phyloP scores from a whole-genome alignment of 1,284 basidiomycete species.

The Boletus hoseneyae region DNA sequence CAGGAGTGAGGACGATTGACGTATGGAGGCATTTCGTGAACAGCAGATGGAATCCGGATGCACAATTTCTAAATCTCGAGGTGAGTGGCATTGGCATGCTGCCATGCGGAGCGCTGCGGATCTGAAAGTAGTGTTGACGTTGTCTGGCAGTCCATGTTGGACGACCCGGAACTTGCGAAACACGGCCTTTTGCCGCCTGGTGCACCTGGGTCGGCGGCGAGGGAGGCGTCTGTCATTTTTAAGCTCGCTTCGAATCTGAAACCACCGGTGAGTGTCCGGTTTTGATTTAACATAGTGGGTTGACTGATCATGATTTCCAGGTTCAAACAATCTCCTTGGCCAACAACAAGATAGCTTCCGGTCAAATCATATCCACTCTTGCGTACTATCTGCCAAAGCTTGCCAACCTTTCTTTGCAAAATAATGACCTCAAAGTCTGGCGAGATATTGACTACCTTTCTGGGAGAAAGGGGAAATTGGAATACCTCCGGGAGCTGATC shows the following conservation, averaged over 20 bases:
- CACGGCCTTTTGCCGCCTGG: constrained; percentile 67
- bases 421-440: constrained; percentile 64
- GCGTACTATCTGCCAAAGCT: constrained; percentile 67
- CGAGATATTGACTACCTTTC: constrained; percentile 67
- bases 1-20: constrained; percentile 46
- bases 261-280: constrained; percentile 54
- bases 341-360: constrained; percentile 49
- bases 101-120: constrained; percentile 11
- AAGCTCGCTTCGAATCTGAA: constrained; percentile 78
- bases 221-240: constrained; percentile 78
- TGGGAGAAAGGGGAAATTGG: constrained; percentile 55
- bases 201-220: constrained; percentile 51
- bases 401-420: constrained; percentile 80
- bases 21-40: constrained; percentile 69
- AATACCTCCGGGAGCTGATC: constrained; percentile 71
- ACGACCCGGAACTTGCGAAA: constrained; percentile 70
- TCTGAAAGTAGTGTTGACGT: constrained; percentile 26
- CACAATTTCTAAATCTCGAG: constrained; percentile 76
- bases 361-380: constrained; percentile 52
- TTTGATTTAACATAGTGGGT: background rate
- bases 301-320: constrained; percentile 35
- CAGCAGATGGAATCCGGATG: constrained; percentile 64
- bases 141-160: constrained; percentile 50
- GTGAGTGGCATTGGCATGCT: constrained; percentile 39
- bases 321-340: constrained; percentile 76